Percentiles rank a stretch among this genome's conserved stretches.
Evolutionary conservation across 176 grass and related monocot species (phyloP).

Genomic region (Ensete ventricosum): DNA sequence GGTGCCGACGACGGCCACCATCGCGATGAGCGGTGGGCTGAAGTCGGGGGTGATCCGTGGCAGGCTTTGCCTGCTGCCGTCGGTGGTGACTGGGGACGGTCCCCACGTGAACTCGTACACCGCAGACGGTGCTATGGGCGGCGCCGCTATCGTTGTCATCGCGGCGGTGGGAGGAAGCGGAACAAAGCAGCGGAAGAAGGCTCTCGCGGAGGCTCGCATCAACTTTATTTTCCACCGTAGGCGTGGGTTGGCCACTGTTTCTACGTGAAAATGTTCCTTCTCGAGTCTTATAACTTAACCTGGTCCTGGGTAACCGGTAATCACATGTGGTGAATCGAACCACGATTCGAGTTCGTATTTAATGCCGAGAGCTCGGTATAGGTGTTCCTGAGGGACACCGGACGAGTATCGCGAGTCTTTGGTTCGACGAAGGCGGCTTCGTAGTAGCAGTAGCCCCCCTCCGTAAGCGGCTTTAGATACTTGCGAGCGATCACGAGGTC

Average conservation of each 20-base stretch:
- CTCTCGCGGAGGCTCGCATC: too few relatives aligned
- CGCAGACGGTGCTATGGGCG: background rate
- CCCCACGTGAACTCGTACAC: background rate
- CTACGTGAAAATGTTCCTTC: background rate
- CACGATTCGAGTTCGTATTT: background rate
- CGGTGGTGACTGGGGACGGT: background rate
- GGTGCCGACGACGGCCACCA: constrained; percentile 68
- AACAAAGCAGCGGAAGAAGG: background rate
- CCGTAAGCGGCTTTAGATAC: too few relatives aligned
- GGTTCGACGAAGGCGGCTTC: too few relatives aligned
- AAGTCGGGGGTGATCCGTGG: constrained; percentile 15
- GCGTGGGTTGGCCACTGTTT: background rate
- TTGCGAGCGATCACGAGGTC: too few relatives aligned
- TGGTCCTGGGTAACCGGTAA: background rate
- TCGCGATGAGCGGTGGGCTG: constrained; percentile 76
- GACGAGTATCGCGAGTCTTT: too few relatives aligned
- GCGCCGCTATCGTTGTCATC: background rate
- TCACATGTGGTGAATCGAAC: background rate
- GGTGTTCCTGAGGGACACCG: background rate
- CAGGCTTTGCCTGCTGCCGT: background rate
- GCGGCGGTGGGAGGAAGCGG: background rate
- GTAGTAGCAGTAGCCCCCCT: too few relatives aligned
- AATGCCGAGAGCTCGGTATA: background rate
- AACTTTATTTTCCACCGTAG: background rate
- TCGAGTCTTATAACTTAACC: background rate